Conservation (phyloP, 2,329 filamentous ascomycete genomes). For the Xylariales sp. region DNA sequence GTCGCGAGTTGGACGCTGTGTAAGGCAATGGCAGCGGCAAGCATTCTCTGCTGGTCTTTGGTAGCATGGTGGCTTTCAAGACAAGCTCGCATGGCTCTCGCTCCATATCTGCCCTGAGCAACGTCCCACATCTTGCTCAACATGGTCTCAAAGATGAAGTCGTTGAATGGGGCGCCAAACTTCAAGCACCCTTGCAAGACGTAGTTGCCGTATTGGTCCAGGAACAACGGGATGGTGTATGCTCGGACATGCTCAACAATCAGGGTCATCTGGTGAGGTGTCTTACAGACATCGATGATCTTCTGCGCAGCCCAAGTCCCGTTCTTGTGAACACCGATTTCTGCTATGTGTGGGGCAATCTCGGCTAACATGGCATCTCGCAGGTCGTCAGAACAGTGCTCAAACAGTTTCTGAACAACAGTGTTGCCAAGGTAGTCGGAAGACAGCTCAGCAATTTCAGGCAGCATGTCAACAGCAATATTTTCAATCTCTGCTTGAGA, state of each 20-base stretch:
- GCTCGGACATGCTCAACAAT: slow-evolving; percentile 81
- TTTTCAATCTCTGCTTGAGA: slow-evolving; percentile 84
- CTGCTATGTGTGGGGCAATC: slow-evolving; percentile 86
- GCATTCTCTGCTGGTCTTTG: slow-evolving; percentile 91
- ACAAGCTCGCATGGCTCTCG: slow-evolving; percentile 93
- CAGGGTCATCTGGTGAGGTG: slow-evolving; percentile 72
- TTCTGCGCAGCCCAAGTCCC: slow-evolving; percentile 99
- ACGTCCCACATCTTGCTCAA: slow-evolving; percentile 90
- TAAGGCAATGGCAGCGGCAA: slow-evolving; percentile 90
- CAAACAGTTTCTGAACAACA: slow-evolving; percentile 98
- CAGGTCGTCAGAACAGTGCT: slow-evolving; percentile 85
- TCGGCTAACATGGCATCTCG: slow-evolving; percentile 87
- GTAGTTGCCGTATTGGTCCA: slow-evolving; percentile 98
- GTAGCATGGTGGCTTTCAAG: slow-evolving; percentile 92
- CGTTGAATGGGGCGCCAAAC: slow-evolving; percentile 82
- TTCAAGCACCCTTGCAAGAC: slow-evolving; percentile 94
- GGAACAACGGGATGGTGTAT: slow-evolving; percentile 85
- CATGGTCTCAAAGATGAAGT: slow-evolving; percentile 99
- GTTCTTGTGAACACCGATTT: slow-evolving; percentile 98
- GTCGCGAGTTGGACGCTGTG: slow-evolving; percentile 95
- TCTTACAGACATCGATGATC: slow-evolving; percentile 95
- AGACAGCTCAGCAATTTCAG: slow-evolving; percentile 89
- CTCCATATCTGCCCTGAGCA: slow-evolving; percentile 87
- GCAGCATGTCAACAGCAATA: slow-evolving; percentile 89
- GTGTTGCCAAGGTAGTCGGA: slow-evolving; percentile 98